Evolutionary conservation across 2,329 filamentous ascomycete species (phyloP), one percentile per base, ranked within the genome.

Genomic region (Fulvia fulva): DNA sequence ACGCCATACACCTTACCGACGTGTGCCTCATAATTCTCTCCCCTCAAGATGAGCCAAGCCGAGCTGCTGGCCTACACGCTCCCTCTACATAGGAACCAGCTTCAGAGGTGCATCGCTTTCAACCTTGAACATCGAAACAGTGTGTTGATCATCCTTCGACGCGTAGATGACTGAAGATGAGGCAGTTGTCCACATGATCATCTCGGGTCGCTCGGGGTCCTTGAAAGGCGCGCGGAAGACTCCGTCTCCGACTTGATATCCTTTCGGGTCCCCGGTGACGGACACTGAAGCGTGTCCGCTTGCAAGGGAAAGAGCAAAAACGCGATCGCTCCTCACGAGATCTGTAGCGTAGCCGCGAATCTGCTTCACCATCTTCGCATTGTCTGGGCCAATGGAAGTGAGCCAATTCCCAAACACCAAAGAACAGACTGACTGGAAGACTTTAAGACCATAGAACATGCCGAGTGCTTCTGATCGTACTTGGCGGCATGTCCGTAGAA

Each of bases 401-500:
- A 41, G 34, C 7, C 34, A n/a, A 6, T 5, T 41, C 11, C 5
- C 11, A 5, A 41, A n/a, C 14, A 41, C 7, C 12, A 5, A 9
- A 2, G 34, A 9, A 16, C 11, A 6, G 14, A 16, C n/a, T 16
- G 12, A 16, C 9, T 41, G 16, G 52, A 54, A 54, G 14, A 46
- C 25, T 23, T 46, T 46, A 3, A 22, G 23, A 23, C 37, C 52
- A 25, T 46, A 54, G 41, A 54, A 54, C 12, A 54, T 54, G 37
- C 14, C 32, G 9, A 54, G 52, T 14, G 37, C 22, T 46, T 54
- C 52, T 2, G 7, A 9, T 12, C 52, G 52, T 6, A 54, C 23
- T 30, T 54, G 52, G 3, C 16, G 37, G 41, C 37, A 54, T 8
- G 37, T 30, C 5, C 7, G 25, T 8, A 54, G 52, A 2, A 54